phyloP scores from a whole-genome alignment of 768 basidiomycete genomes.

The Agaricus blazei region DNA sequence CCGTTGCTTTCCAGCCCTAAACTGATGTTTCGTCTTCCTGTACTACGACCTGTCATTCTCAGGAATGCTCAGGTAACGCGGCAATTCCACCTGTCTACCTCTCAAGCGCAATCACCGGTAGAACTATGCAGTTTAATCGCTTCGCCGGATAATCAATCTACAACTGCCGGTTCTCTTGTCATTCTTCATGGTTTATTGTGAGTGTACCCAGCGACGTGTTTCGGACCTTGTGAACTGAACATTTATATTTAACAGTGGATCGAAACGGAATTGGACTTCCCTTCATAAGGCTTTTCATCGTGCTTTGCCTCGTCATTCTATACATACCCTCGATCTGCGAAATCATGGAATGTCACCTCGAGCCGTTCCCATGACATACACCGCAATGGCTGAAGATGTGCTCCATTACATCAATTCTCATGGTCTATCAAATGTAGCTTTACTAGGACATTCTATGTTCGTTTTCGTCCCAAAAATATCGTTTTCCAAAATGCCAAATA shows the following conservation, averaged over 20 bases:
- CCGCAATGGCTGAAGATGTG: conserved; percentile 77
- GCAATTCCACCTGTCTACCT: neutral
- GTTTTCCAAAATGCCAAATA: neutral
- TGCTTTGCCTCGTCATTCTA: conserved; percentile 51
- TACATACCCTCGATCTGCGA: conserved; percentile 82
- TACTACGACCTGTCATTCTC: too few species aligned
- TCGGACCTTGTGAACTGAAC: neutral
- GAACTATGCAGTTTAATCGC: neutral
- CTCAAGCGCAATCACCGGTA: neutral
- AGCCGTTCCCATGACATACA: conserved; percentile 65
- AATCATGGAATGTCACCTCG: conserved; percentile 88
- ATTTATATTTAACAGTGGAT: conserved; percentile 47
- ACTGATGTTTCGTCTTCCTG: too few species aligned
- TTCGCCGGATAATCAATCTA: neutral
- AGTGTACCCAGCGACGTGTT: conserved; percentile 16
- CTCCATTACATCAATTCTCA: conserved; percentile 56
- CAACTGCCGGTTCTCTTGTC: conserved; percentile 37
- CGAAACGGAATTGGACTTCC: conserved; percentile 86
- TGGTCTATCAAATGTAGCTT: conserved; percentile 53
- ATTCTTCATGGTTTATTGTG: conserved; percentile 65
- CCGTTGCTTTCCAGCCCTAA: too few species aligned
- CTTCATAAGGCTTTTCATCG: conserved; percentile 72
- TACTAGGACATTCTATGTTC: conserved; percentile 90
- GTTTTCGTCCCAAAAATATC: conserved; percentile 17
- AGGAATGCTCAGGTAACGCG: too few species aligned